These are phyloP conservation scores for Pythium oligandrum DNA, from an alignment of 352 stramenopile species.

Conservation along the genomic window DNA sequence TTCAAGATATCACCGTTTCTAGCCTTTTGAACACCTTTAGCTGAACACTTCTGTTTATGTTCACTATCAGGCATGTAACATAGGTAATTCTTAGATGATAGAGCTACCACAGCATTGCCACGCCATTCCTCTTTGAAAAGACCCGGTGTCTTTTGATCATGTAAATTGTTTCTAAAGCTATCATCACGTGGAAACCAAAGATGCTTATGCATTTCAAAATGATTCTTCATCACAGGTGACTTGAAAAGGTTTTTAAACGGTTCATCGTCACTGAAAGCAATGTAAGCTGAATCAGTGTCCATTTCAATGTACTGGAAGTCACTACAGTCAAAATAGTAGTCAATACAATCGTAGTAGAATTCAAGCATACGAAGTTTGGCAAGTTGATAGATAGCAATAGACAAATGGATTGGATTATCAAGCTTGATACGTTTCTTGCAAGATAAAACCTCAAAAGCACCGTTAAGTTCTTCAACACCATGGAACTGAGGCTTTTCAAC, in stretches of 20 bases:
- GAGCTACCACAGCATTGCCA: slow-evolving; percentile 19
- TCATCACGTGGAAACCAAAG: slow-evolving; percentile 17
- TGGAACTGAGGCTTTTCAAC: slow-evolving; percentile 8
- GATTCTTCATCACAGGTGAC: slow-evolving; percentile 10
- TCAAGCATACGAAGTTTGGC: slow-evolving; percentile 17
- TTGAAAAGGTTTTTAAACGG: slow-evolving; percentile 19
- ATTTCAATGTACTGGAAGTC: slow-evolving; percentile 19
- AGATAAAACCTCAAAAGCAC: slow-evolving; percentile 6
- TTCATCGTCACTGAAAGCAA: slow-evolving; percentile 15
- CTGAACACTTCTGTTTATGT: slow-evolving; percentile 14
- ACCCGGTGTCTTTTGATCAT: slow-evolving; percentile 13
- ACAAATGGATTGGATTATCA: slow-evolving; percentile 16
- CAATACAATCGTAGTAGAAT: slow-evolving; percentile 21
- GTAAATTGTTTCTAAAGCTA: slow-evolving; percentile 1
- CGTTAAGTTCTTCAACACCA: slow-evolving; percentile 11
- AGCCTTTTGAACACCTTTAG: slow-evolving; percentile 22
- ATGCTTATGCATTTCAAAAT: slow-evolving; percentile 17
- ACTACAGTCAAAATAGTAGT: slow-evolving; percentile 15
- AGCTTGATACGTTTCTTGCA: slow-evolving; percentile 14
- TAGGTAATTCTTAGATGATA: slow-evolving; percentile 22
- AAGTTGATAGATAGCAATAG: slow-evolving; percentile 22
- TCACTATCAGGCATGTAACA: slow-evolving; percentile 20
- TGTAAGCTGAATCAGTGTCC: slow-evolving; percentile 21
- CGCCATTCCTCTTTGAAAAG: slow-evolving; percentile 24
- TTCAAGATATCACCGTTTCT: slow-evolving; percentile 14